phyloP scores from a whole-genome alignment of 352 stramenopile species.

The Phytophthora tubulina region DNA sequence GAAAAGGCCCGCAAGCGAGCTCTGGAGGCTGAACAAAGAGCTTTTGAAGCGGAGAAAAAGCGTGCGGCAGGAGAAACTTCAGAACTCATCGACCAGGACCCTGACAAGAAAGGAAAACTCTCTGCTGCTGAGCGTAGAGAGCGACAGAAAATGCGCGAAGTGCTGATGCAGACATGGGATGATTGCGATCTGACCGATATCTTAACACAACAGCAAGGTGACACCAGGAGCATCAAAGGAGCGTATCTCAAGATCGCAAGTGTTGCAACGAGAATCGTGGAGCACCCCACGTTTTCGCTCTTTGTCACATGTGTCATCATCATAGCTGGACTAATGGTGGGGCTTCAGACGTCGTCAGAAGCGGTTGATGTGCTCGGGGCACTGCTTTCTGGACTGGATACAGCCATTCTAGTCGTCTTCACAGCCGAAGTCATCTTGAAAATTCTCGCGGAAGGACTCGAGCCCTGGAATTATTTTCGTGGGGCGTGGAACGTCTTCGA shows the following conservation, averaged over 20 bases:
- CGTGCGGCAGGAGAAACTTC: conserved; percentile 26
- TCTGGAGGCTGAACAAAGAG: conserved; percentile 55
- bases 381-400: conserved; percentile 63
- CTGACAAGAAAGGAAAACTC: conserved; percentile 48
- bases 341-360: conserved; percentile 75
- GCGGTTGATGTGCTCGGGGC: conserved; percentile 59
- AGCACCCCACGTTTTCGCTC: conserved; percentile 62
- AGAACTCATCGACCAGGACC: conserved; percentile 2
- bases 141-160: conserved; percentile 78
- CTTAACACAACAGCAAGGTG: conserved; percentile 55
- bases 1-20: conserved; percentile 70
- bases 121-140: conserved; percentile 65
- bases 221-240: conserved; percentile 59
- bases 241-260: conserved; percentile 57
- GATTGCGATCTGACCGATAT: conserved; percentile 80
- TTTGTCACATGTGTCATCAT: conserved; percentile 88
- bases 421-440: conserved; percentile 84
- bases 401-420: conserved; percentile 78
- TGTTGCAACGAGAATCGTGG: conserved; percentile 59
- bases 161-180: conserved; percentile 81
- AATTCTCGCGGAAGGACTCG: conserved; percentile 75
- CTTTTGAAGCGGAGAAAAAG: conserved; percentile 58
- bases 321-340: conserved; percentile 78
- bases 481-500: conserved; percentile 87
- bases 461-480: conserved; percentile 82